These are phyloP conservation scores for Claviceps maximensis DNA, from an alignment of 2,329 filamentous ascomycete species.

Conservation along the genomic window DNA sequence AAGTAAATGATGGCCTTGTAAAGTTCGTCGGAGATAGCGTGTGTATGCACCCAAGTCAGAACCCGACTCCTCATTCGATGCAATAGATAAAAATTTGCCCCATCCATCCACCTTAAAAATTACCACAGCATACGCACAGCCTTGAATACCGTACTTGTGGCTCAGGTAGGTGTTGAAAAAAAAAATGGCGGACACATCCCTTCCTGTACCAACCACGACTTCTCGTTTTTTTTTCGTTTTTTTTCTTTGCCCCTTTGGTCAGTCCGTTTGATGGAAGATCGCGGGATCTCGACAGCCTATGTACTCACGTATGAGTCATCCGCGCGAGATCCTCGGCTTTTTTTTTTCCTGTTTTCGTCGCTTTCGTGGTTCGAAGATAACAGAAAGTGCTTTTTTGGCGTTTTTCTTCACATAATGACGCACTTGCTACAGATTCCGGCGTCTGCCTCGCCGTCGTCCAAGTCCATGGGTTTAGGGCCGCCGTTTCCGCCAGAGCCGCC, in stretches of 20 bases:
- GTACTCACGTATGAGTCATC: background rate
- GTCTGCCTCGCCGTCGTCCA: constrained; percentile 54
- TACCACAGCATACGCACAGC: constrained; percentile 2
- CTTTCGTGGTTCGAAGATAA: background rate
- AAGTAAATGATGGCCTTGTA: constrained; percentile 3
- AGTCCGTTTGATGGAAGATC: background rate
- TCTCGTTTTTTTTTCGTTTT: background rate
- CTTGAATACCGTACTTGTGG: constrained; percentile 4
- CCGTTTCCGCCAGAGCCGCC: constrained; percentile 47
- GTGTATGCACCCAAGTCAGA: constrained; percentile 19
- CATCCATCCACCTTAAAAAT: constrained; percentile 7
- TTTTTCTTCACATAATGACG: constrained; percentile 60
- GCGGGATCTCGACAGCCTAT: background rate
- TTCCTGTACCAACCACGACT: background rate
- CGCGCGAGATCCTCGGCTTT: background rate
- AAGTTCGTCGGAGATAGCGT: constrained; percentile 6
- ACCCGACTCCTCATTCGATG: constrained; percentile 27
- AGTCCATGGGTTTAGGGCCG: constrained; percentile 62
- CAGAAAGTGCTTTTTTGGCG: background rate
- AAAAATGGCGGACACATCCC: background rate
- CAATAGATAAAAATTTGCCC: constrained; percentile 17
- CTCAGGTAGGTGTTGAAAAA: background rate
- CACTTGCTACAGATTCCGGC: constrained; percentile 77
- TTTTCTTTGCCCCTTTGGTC: constrained; percentile 1
- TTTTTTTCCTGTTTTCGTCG: background rate